These are phyloP conservation scores for Trypethelium eluteriae DNA, from an alignment of 495 filamentous ascomycete species.

Conservation along the genomic window DNA sequence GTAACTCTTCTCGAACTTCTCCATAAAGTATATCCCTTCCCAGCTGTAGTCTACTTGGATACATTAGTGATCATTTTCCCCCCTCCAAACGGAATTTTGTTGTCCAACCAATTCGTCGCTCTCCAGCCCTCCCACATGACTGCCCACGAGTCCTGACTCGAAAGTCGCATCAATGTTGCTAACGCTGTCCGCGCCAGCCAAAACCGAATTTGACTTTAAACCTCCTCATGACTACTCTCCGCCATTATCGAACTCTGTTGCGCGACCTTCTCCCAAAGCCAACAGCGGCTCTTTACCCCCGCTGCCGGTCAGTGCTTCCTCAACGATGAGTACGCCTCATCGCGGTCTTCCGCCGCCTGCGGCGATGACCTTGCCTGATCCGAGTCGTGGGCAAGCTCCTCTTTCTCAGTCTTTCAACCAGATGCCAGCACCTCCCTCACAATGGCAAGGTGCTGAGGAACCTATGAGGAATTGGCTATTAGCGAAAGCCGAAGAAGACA, in stretches of 20 bases:
- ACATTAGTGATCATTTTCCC: background rate
- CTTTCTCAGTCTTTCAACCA: conserved; percentile 30
- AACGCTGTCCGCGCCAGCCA: conserved; percentile 57
- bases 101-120: background rate
- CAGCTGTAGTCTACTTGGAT: conserved; percentile 6
- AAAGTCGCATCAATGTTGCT: conserved; percentile 46
- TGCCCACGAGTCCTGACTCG: background rate
- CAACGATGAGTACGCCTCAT: conserved; percentile 62
- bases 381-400: conserved; percentile 16
- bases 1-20: conserved; percentile 17
- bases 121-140: background rate
- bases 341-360: conserved; percentile 67
- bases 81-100: background rate
- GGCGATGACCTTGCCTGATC: conserved; percentile 55
- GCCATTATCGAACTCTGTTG: conserved; percentile 52
- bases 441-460: conserved; percentile 70
- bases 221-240: conserved; percentile 59
- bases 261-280: conserved; percentile 54
- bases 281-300: conserved; percentile 42
- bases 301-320: conserved; percentile 35
- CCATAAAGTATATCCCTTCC: conserved; percentile 5
- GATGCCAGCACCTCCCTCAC: conserved; percentile 61
- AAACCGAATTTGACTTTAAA: conserved; percentile 54
- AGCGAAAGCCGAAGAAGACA: conserved; percentile 80
- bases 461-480: conserved; percentile 73